Conservation (phyloP, 2,329 filamentous ascomycete genomes). For the Verticillium longisporum region DNA sequence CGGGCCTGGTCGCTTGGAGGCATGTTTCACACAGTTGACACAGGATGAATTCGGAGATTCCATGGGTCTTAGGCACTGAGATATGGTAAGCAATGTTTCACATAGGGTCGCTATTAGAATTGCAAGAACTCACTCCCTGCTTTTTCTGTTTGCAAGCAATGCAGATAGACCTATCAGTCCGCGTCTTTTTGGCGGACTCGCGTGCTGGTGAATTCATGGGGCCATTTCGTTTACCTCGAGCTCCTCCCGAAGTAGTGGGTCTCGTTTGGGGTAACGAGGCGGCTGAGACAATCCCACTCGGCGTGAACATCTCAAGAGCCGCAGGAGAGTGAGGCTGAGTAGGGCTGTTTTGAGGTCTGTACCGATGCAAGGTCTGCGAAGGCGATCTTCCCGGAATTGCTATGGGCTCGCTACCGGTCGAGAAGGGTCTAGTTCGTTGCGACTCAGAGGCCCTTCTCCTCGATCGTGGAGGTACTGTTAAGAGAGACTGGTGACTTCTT, state of each 20-base stretch:
- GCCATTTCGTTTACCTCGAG: constrained; percentile 6
- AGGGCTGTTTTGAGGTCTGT: neutral
- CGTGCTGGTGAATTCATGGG: constrained; percentile 7
- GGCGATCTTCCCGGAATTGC: neutral
- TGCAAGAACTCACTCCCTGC: neutral
- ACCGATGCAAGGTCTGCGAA: neutral
- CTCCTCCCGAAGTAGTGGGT: neutral
- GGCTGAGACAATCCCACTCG: neutral
- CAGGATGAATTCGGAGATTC: constrained; percentile 4
- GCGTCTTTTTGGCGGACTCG: constrained; percentile 7
- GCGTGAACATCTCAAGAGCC: neutral
- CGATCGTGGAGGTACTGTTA: neutral
- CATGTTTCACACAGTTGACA: constrained; percentile 6
- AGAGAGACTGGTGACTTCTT: neutral
- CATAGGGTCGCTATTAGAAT: accelerated
- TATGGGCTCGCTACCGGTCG: neutral
- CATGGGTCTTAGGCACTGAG: constrained; percentile 5
- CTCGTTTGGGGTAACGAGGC: neutral
- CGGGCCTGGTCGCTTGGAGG: constrained; percentile 15
- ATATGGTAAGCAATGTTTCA: neutral
- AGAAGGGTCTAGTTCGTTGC: neutral
- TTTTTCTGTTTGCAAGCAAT: constrained; percentile 11
- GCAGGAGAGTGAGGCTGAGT: neutral
- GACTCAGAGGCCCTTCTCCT: neutral
- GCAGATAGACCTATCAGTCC: constrained; percentile 11